Evolutionary conservation across 768 basidiomycete genomes (phyloP).

Genomic region (Pleurotus tuoliensis): DNA sequence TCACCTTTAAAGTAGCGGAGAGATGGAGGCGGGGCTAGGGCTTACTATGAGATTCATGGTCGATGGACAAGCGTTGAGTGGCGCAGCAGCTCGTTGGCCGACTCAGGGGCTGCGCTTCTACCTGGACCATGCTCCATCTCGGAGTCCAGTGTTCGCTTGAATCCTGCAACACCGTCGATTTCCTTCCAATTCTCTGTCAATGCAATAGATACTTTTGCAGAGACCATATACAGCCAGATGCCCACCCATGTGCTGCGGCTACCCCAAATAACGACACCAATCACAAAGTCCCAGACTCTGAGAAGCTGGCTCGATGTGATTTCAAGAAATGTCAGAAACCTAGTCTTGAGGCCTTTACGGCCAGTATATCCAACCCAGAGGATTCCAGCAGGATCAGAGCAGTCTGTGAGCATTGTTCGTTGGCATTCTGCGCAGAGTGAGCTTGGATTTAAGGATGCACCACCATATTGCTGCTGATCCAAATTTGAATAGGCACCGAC

Average conservation of each 20-base stretch:
- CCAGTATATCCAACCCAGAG: conserved; percentile 18
- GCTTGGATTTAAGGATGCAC: conserved; percentile 11
- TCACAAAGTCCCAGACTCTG: conserved; percentile 11
- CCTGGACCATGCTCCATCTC: conserved; percentile 35
- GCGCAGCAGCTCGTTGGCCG: not conserved
- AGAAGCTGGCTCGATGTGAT: conserved; percentile 47
- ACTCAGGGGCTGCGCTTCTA: not conserved
- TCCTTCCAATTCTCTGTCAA: conserved; percentile 69
- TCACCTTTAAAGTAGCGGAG: conserved; percentile 5
- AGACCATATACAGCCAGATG: conserved; percentile 54
- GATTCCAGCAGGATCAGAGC: conserved; percentile 24
- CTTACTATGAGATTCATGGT: conserved; percentile 80
- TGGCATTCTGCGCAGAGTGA: conserved; percentile 65
- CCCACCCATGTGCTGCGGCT: conserved; percentile 49
- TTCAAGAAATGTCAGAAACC: conserved; percentile 49
- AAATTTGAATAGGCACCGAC: conserved; percentile 52
- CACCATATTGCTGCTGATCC: conserved; percentile 11
- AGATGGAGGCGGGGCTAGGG: conserved; percentile 7
- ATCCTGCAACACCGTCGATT: conserved; percentile 63
- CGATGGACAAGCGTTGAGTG: conserved; percentile 9
- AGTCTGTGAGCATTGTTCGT: conserved; percentile 49
- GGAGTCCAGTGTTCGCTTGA: conserved; percentile 64
- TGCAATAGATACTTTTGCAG: conserved; percentile 63
- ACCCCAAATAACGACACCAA: conserved; percentile 2
- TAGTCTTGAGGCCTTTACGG: conserved; percentile 40